Base-by-base conservation (phyloP, 2,329 filamentous ascomycete species). In the Aureobasidium sp. region DNA sequence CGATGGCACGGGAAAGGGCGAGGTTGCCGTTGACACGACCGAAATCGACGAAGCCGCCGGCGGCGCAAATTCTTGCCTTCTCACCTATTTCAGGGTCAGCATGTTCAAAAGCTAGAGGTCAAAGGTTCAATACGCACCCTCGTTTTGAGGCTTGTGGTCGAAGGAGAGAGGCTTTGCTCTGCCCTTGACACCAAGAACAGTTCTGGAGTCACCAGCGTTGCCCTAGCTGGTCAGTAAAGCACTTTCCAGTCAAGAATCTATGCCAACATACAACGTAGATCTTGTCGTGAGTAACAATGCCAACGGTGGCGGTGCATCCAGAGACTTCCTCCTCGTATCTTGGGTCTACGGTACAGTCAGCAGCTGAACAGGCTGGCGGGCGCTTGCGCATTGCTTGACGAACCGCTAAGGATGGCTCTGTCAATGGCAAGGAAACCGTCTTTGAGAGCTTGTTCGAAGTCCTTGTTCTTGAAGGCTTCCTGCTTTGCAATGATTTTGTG, bases 71-170 rank as follows among this genome's bases (percentile, higher is more conserved):
- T 71, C 94, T 87, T 67, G 92, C 92, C 78, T 96, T 97, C 79
- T 99, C 94, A 74, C 87, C 91, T 96, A 70, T 69, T 44, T 6
- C 1, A 5, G 12, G 7, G 41, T 63, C n/a, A 36, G 29, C 32
- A 63, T 72, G 48, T 72, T 67, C 61, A 20, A 15, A 26, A 10
- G 7, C 5, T 13, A 2, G 5, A 20, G 15, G 48, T 63, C 57
- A 34, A 55, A 46, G 27, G 55, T 34, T 10, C 64, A n/a, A 63
- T 44, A 15, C 67, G 63, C 73, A 95, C 91, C 90, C 84, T 99
- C 94, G 69, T 97, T 97, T 76, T 97, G 92, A 46, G 94, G 94
- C 79, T 99, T 99, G 82, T 99, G 94, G 75, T 99, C 94, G 73
- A 96, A 96, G n/a, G 94, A 99, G 64, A 99, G 82, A 58, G 94